Base-by-base conservation (phyloP, 768 basidiomycete species). In the Calocybe cyanea region DNA sequence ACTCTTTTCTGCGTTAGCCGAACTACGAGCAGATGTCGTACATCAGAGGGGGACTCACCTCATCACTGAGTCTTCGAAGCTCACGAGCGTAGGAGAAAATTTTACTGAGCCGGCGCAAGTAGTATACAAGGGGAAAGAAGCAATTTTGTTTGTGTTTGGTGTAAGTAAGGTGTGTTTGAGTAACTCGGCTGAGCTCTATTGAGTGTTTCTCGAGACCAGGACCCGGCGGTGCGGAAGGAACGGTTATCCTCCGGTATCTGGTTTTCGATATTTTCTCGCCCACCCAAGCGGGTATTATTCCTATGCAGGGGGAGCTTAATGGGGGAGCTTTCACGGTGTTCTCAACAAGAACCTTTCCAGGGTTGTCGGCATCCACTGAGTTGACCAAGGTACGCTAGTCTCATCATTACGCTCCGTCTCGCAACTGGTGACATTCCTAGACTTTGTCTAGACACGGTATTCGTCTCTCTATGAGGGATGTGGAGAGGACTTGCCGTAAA, bases 311-410 rank as follows among this genome's bases (percentile, higher is more conserved):
- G n/a, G 82, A 87, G 51, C 71, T 76, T 38, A 82, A 75, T 48
- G 83, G 86, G 3, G 82, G 81, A 0, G 58, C 75, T 7, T 87
- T 87, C 68, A 73, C 71, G 54, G 77, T 87, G 14, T 85, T 83
- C 56, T 82, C 83, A 15, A 85, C 86, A 1, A 80, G 85, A 50
- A 81, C 83, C 62, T 87, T 87, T 59, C 86, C 85, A 0, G 85
- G 86, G 1, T 57, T 87, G 31, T 72, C 69, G 25, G 74, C 83
- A 2, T 85, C 85, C 5, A 87, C 85, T 0, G 78, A 83, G 21
- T 63, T 87, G 44, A 86, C 83, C 19, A 83, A 79, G 73, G 85
- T 79, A 54, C 45, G 62, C 53, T 19, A 24, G n/a, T 14, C 13
- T 14, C 7, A n/a, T 28, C 25, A 28, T 28, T 28, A 6, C 25